These are phyloP conservation scores for Metarhizium rileyi DNA, from an alignment of 2,329 filamentous ascomycete genomes.

Conservation along the genomic window DNA sequence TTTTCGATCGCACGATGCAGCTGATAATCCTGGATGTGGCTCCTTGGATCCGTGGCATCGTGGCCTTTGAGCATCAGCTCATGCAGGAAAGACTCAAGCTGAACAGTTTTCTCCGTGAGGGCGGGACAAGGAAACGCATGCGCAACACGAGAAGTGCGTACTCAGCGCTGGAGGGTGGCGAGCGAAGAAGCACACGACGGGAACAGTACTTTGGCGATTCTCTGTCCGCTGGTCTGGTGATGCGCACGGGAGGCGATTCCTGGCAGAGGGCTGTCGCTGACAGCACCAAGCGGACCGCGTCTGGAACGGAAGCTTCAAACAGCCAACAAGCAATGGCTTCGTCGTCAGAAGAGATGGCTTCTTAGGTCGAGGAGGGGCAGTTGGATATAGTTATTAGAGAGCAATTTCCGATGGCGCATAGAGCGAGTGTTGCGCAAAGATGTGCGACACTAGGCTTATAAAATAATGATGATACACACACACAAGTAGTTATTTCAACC, in stretches of 20 bases:
- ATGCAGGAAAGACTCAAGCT: conserved; percentile 57
- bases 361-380: not conserved
- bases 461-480: not conserved
- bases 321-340: conserved; percentile 3
- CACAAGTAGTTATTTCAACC: too few relatives aligned
- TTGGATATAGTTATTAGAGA: not conserved
- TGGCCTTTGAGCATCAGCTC: conserved; percentile 62
- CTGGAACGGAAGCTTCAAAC: conserved; percentile 5
- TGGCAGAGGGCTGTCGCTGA: conserved; percentile 25
- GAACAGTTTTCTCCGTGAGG: conserved; percentile 52
- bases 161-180: conserved; percentile 67
- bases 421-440: too few relatives aligned
- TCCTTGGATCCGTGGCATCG: conserved; percentile 81
- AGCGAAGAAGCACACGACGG: conserved; percentile 53
- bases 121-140: conserved; percentile 41
- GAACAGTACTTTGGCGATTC: conserved; percentile 62
- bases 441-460: too few relatives aligned
- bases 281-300: conserved; percentile 10
- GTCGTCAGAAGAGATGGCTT: not conserved
- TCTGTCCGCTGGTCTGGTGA: conserved; percentile 50
- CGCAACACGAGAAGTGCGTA: conserved; percentile 66
- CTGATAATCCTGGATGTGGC: conserved; percentile 69
- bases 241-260: conserved; percentile 48
- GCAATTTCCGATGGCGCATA: not conserved
- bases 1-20: conserved; percentile 62